These are phyloP conservation scores for Aspergillus transmontanensis DNA, from an alignment of 2,329 filamentous ascomycete genomes.

Conservation along the genomic window DNA sequence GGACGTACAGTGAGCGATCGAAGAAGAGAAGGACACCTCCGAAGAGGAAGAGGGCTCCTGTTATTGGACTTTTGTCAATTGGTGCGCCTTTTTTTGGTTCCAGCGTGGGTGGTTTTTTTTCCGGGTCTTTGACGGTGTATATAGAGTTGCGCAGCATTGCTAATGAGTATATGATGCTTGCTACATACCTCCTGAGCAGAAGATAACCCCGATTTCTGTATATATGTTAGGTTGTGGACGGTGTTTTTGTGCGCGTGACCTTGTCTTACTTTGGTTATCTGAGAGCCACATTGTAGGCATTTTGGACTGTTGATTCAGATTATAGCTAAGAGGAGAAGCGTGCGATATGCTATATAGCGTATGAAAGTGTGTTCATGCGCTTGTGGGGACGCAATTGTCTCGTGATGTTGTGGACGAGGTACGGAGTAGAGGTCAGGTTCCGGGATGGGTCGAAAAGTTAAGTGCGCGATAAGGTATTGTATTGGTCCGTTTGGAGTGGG, in stretches of 20 bases:
- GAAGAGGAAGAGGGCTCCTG: constrained; percentile 92
- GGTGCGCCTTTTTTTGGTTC: neutral
- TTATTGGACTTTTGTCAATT: neutral
- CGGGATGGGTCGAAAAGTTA: neutral
- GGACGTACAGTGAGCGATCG: constrained; percentile 84
- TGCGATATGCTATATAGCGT: neutral
- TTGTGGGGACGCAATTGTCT: neutral
- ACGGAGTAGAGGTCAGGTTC: neutral
- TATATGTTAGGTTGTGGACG: constrained; percentile 21
- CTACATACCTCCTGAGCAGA: constrained; percentile 91
- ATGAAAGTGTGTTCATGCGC: neutral
- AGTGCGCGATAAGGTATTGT: neutral
- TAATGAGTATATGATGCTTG: neutral
- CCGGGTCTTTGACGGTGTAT: neutral
- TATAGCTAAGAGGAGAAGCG: neutral
- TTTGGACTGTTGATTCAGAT: constrained; percentile 30
- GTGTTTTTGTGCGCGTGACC: constrained; percentile 5
- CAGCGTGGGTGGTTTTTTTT: neutral
- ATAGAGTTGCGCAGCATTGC: constrained; percentile 10
- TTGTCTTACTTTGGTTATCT: constrained; percentile 81
- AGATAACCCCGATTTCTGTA: constrained; percentile 91
- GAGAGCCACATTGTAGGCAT: constrained; percentile 96
- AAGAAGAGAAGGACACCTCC: constrained; percentile 97
- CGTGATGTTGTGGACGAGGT: neutral
- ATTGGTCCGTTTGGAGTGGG: neutral